These are phyloP conservation scores for Cardiospermum halicacabum DNA, from an alignment of 345 rosid genomes.

Conservation along the genomic window DNA sequence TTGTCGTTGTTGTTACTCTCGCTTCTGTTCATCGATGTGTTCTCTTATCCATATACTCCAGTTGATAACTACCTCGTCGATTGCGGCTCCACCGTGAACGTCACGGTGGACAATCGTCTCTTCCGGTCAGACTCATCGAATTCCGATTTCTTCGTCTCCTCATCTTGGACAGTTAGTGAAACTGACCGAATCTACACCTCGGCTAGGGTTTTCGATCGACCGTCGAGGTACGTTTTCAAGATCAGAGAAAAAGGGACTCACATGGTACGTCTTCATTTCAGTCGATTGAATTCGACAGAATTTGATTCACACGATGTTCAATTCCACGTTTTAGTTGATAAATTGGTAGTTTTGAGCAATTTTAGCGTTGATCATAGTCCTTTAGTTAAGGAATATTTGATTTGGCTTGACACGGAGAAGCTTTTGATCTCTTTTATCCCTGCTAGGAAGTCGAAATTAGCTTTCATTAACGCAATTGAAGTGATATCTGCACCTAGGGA, in stretches of 20 bases:
- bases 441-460: slow-evolving; percentile 34
- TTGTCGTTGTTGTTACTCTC: slow-evolving; percentile 14
- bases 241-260: slow-evolving; percentile 60
- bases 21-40: slow-evolving; percentile 14
- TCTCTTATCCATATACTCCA: slow-evolving; percentile 41
- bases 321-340: slow-evolving; percentile 76
- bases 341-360: slow-evolving; percentile 60
- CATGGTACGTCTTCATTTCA: slow-evolving; percentile 77
- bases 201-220: slow-evolving; percentile 59
- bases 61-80: slow-evolving; percentile 55
- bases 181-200: slow-evolving; percentile 47
- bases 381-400: slow-evolving; percentile 60
- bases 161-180: slow-evolving; percentile 33
- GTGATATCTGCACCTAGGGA: slow-evolving; percentile 88
- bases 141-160: slow-evolving; percentile 23
- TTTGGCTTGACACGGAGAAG: slow-evolving; percentile 45
- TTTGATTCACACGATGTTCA: slow-evolving; percentile 33
- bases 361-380: slow-evolving; percentile 40
- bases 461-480: slow-evolving; percentile 81
- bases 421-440: slow-evolving; percentile 59
- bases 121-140: slow-evolving; percentile 48
- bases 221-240: slow-evolving; percentile 56
- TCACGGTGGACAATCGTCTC: slow-evolving; percentile 52
- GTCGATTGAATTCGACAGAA: slow-evolving; percentile 39
- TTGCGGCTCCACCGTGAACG: slow-evolving; percentile 62